Evolutionary conservation across 2,329 filamentous ascomycete species (phyloP), one percentile per base, ranked within the genome.

Genomic region (Atkinsonella texensis): DNA sequence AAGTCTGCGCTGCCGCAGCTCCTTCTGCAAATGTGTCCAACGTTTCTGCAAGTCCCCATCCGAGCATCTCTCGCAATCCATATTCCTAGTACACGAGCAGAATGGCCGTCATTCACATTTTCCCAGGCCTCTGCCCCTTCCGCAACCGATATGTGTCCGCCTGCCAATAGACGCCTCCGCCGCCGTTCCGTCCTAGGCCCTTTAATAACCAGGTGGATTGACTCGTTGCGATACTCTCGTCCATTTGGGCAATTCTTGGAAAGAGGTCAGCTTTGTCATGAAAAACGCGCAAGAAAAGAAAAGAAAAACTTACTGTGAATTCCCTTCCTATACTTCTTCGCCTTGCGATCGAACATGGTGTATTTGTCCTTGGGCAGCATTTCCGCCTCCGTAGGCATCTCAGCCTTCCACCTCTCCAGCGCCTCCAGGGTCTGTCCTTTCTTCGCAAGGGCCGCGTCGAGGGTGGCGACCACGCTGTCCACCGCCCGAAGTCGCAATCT

Each of bases 351-450:
- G 70, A 97, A 98, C 63, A 98, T 85, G 31, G 89, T 95, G 73
- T 98, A 98, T 73, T 98, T 98, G 73, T 98, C 93, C 70, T 81
- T 85, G 46, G 93, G 85, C 67, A 95, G 67, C 93, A 98, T 98
- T 76, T 97, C 89, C 63, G 82, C 79, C 76, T 98, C 93, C 28
- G 82, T 86, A 20, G 93, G 93, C 93, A 98, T 98, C 70, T 95
- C 89, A 39, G 78, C 77, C 75, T 93, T 95, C 93, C 93, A 98
- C 64, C 84, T 74, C 68, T 95, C 85, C 53, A 98, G 75, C 50
- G 87, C 77, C 71, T 89, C 89, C 46, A 83, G 79, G 54, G 83
- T 79, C 63, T 83, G 75, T 53, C 86, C 83, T 66, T 85, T 76
- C 68, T 84, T 86, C 49, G 80, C 76, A 50, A 97, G 78, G 17